Evolutionary conservation across 768 basidiomycete genomes (phyloP).

Genomic region (Trametes coccinea): DNA sequence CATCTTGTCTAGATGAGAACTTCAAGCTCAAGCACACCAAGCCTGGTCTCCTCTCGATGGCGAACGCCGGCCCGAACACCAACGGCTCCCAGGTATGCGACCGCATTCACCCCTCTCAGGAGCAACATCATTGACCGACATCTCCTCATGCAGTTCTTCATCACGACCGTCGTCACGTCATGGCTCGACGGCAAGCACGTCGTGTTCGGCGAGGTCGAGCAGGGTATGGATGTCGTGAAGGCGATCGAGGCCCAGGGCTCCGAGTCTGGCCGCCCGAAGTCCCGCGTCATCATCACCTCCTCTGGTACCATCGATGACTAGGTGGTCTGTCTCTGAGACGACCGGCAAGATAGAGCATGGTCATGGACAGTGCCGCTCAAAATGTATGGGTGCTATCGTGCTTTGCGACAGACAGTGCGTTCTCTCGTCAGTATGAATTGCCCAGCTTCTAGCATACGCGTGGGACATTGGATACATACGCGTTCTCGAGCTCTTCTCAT

Average conservation of each 20-base stretch:
- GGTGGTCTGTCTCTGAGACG: not conserved
- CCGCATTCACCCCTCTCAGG: not conserved
- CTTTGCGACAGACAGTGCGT: conserved; percentile 4
- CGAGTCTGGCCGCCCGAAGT: conserved; percentile 30
- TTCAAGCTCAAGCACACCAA: conserved; percentile 63
- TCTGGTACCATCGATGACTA: conserved; percentile 23
- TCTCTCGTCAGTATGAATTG: not conserved
- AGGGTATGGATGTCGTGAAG: conserved; percentile 66
- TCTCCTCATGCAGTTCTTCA: conserved; percentile 56
- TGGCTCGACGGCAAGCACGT: conserved; percentile 73
- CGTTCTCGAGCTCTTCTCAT: too few relatives aligned
- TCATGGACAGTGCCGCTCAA: not conserved
- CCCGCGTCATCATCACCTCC: conserved; percentile 26
- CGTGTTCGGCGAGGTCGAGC: conserved; percentile 69
- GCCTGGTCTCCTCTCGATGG: conserved; percentile 78
- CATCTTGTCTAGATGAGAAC: conserved; percentile 56
- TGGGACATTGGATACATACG: too few relatives aligned
- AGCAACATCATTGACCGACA: too few relatives aligned
- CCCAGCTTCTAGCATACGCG: too few relatives aligned
- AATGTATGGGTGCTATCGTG: not conserved
- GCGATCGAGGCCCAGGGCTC: conserved; percentile 47
- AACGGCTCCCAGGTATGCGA: conserved; percentile 71
- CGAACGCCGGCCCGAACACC: conserved; percentile 81
- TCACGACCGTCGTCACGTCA: conserved; percentile 69
- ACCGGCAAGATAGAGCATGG: not conserved